phyloP scores from a whole-genome alignment of 2,329 filamentous ascomycete genomes.

The Scedosporium minutisporum region DNA sequence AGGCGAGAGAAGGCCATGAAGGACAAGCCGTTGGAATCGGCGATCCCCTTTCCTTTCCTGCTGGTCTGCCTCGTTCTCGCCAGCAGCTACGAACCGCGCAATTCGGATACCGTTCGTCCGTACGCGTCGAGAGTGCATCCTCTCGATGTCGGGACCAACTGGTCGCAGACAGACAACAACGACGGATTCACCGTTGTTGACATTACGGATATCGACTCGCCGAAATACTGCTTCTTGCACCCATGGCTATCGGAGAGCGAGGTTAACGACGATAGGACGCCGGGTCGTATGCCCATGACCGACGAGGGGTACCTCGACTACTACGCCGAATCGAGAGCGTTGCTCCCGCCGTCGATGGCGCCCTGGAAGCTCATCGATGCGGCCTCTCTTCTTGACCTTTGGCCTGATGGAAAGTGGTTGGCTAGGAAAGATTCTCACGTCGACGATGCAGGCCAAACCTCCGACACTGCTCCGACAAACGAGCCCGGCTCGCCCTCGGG shows the following conservation, averaged over 20 bases:
- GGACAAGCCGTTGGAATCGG: neutral
- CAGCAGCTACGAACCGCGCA: neutral
- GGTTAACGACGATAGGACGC: neutral
- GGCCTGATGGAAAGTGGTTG: neutral
- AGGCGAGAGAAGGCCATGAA: neutral
- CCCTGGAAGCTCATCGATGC: neutral
- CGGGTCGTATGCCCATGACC: neutral
- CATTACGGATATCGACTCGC: conserved; percentile 1
- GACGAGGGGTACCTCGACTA: neutral
- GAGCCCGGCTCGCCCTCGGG: neutral
- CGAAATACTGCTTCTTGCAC: conserved; percentile 3
- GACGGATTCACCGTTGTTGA: conserved; percentile 3
- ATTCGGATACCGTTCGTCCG: neutral
- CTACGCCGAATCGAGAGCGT: neutral
- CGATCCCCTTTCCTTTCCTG: neutral
- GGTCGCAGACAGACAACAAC: neutral
- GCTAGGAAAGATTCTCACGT: neutral
- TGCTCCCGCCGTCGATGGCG: neutral
- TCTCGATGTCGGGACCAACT: neutral
- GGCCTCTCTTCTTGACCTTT: neutral
- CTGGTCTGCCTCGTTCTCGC: neutral
- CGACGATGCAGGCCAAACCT: neutral
- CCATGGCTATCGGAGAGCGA: neutral
- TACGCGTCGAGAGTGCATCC: neutral
- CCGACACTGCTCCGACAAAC: neutral